Base-by-base conservation (phyloP, 768 basidiomycete genomes). In the Tricholoma bakamatsutake region DNA sequence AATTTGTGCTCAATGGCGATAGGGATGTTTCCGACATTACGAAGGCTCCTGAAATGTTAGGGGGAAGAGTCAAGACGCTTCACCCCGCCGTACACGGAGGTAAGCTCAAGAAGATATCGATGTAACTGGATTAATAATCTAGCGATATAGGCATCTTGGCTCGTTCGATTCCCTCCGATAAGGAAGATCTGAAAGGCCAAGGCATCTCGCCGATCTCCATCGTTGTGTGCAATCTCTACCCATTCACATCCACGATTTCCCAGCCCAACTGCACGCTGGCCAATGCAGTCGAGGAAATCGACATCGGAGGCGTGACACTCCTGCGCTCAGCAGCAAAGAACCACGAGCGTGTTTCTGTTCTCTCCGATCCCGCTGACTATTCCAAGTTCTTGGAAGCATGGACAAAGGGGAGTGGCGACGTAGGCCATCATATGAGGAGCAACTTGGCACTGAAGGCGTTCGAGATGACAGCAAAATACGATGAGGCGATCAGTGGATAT, bases 161-260 rank as follows among this genome's bases (percentile, higher is more conserved):
- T 5, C 87, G 97, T 17, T 81, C 87, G 51, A 96, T 94, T 61
- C 83, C 88, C 4, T 93, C 93, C 9, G 97, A 99, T 72, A 81
- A 93, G 61, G 77, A 80, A 53, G 97, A 99, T 69, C 81, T 98
- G 51, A 73, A 80, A 28, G 76, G 85, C 6, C 93, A 96, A 66
- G 77, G 76, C 56, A 98, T 99, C 71, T 83, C 90, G 5, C 90
- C 91, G 59, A 98, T 98, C 73, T 86, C 89, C 54, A 88, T 99
- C 75, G 96, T 99, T 55, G 94, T 97, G 58, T 99, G 97, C 84
- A 99, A 99, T 70, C 84, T 99, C 52, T 98, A 99, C 76, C 97
- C 97, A 0, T 99, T 99, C 76, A 84, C 90, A 31, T 82, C 85
- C 18, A 97, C 95, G 48, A 90, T 96, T 68, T 81, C 95, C 0